Conservation (phyloP, 257 asterid genomes). For the Solanum etuberosum region DNA sequence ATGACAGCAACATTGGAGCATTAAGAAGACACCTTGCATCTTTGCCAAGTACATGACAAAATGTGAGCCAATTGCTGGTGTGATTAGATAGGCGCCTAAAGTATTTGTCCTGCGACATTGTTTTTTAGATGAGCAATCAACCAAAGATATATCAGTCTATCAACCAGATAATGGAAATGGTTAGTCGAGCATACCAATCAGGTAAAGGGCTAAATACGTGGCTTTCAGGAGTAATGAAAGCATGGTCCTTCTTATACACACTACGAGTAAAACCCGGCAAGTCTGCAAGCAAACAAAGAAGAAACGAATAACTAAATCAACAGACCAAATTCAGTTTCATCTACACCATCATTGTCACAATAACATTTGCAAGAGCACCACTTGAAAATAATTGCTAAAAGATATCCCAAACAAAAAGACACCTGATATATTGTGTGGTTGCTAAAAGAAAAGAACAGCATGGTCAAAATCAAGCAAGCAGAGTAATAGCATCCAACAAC, state of each 20-base stretch:
- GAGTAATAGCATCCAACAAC: background rate
- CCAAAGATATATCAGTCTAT: background rate
- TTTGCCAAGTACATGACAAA: slow-evolving; percentile 92
- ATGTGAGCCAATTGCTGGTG: slow-evolving; percentile 87
- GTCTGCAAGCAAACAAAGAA: slow-evolving; percentile 29
- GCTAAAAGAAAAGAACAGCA: background rate
- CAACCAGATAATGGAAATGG: background rate
- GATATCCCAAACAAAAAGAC: background rate
- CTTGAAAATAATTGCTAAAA: background rate
- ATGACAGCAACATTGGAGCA: background rate
- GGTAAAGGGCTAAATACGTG: slow-evolving; percentile 90
- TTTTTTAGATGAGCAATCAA: background rate
- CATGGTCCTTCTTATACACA: slow-evolving; percentile 72
- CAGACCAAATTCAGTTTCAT: slow-evolving; percentile 1
- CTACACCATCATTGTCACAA: background rate
- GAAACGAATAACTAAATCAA: background rate
- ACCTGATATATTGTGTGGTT: background rate
- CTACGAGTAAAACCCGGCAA: slow-evolving; percentile 96
- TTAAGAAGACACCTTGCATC: slow-evolving; percentile 63
- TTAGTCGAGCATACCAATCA: slow-evolving; percentile 41
- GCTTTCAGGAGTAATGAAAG: slow-evolving; percentile 92
- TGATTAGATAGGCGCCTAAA: slow-evolving; percentile 62
- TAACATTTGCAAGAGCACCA: background rate
- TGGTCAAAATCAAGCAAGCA: background rate
- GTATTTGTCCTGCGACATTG: slow-evolving; percentile 52